These are phyloP conservation scores for Mesembryanthemum crystallinum DNA, from an alignment of 148 eudicot genomes.

Conservation along the genomic window DNA sequence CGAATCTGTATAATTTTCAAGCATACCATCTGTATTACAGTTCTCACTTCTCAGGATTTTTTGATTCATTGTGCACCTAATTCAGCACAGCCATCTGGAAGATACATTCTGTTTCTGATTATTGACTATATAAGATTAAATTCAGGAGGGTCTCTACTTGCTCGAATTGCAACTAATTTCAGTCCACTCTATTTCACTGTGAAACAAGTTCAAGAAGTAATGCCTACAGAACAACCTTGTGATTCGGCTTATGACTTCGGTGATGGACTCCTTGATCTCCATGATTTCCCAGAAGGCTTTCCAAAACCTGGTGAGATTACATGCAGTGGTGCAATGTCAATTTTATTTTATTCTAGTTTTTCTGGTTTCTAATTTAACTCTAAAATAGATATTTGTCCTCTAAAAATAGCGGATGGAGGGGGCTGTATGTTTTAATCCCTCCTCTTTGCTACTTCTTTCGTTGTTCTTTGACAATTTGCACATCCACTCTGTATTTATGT, in stretches of 20 bases:
- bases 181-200: conserved; percentile 69
- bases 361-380: neutral
- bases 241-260: conserved; percentile 82
- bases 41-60: no score
- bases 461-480: neutral
- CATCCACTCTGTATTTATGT: neutral
- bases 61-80: neutral
- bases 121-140: neutral
- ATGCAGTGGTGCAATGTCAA: neutral
- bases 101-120: neutral
- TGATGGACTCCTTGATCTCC: conserved; percentile 58
- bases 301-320: conserved; percentile 59
- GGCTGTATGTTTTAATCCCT: neutral
- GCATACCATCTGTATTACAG: no score
- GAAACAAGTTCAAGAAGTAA: conserved; percentile 56
- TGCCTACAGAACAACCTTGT: conserved; percentile 90
- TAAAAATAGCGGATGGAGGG: no score
- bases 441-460: neutral
- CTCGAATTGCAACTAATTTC: conserved; percentile 44
- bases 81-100: neutral
- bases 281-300: conserved; percentile 63
- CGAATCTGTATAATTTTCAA: no score
- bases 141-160: conserved; percentile 51
- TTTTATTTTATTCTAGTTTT: no score
- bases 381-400: neutral